These are phyloP conservation scores for Microbotryum scabiosae DNA, from an alignment of 1,284 basidiomycete genomes.

Conservation along the genomic window DNA sequence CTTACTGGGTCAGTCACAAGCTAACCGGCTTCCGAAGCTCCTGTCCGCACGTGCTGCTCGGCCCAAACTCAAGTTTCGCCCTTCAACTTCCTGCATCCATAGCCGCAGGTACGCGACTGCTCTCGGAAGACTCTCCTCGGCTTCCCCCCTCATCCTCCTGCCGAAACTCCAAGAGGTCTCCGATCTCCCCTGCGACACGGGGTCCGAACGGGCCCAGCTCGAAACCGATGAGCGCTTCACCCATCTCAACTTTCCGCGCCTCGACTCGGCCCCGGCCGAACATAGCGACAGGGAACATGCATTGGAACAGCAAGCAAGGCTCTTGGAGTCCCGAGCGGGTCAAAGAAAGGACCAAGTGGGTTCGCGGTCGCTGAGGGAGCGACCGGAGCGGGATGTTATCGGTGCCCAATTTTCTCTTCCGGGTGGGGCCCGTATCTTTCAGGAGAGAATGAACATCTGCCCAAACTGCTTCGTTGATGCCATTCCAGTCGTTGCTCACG, in stretches of 20 bases:
- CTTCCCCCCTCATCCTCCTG: conserved; percentile 32
- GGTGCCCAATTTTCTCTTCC: background rate
- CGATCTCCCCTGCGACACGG: conserved; percentile 39
- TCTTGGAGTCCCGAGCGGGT: conserved; percentile 37
- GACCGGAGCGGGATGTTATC: conserved; percentile 41
- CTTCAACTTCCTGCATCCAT: conserved; percentile 36
- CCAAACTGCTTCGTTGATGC: background rate
- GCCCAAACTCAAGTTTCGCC: conserved; percentile 14
- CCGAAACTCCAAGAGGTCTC: conserved; percentile 41
- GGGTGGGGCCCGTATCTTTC: background rate
- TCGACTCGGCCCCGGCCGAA: background rate
- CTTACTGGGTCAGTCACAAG: conserved; percentile 33
- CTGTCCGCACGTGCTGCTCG: background rate
- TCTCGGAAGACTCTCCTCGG: no score
- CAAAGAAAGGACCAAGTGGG: conserved; percentile 35
- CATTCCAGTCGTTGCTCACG: conserved; percentile 40
- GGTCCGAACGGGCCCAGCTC: conserved; percentile 35
- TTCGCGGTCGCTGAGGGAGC: conserved; percentile 37
- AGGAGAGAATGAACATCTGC: no score
- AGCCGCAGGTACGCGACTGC: conserved; percentile 14
- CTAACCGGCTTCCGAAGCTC: background rate
- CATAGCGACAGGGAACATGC: conserved; percentile 29
- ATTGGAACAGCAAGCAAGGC: conserved; percentile 40
- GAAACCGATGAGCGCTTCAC: conserved; percentile 34
- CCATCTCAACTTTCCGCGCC: conserved; percentile 37